Evolutionary conservation across 1,284 basidiomycete species (phyloP), one percentile per base, ranked within the genome.

Genomic region (Rhodotorula sp.): DNA sequence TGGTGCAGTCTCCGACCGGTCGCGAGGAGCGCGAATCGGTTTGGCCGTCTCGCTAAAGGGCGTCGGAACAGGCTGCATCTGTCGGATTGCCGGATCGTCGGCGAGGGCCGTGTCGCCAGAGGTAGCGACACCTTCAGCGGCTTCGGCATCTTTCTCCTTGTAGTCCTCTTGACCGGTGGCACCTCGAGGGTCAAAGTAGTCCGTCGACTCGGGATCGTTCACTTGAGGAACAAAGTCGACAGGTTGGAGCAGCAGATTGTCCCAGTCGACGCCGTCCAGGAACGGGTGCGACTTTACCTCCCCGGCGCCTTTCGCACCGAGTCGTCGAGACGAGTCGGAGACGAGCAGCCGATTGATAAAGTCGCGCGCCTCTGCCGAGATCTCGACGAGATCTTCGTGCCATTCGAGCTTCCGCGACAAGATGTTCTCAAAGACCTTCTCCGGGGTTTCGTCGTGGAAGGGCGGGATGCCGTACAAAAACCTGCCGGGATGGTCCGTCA

Each of bases 391-490:
- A 60, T 96, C 94, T 60, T 79, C 78, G 61, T 78, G 77, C 95
- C 95, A 99, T 73, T 95, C 89, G 79, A 99, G 88, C 54, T 91
- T 88, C 20, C 95, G 89, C n/a, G 95, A 97, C 24, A 99, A 85
- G 78, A 99, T 97, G 80, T 98, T 99, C 83, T 98, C 95, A 78
- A 99, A 99, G 7, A 99, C 95, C 82, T 92, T 93, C 80, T 97
- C 93, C 0, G 95, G 95, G 15, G 91, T 91, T 71, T 96, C 93
- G 60, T 92, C 95, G 78, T 99, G 94, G 86, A 99, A 99, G 0
- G 96, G 96, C 45, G 96, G 96, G 53, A 94, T 87, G 5, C 96
- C 95, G 77, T 95, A 99, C 48, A 99, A 82, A 82, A 99, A 99
- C 48, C 75, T 77, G 72, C 26, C 17, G 44, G n/a, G 3, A n/a